Percentiles rank a stretch among this genome's conserved stretches.
phyloP scores from a whole-genome alignment of 768 basidiomycete species.

The Phanerochaete sordida region DNA sequence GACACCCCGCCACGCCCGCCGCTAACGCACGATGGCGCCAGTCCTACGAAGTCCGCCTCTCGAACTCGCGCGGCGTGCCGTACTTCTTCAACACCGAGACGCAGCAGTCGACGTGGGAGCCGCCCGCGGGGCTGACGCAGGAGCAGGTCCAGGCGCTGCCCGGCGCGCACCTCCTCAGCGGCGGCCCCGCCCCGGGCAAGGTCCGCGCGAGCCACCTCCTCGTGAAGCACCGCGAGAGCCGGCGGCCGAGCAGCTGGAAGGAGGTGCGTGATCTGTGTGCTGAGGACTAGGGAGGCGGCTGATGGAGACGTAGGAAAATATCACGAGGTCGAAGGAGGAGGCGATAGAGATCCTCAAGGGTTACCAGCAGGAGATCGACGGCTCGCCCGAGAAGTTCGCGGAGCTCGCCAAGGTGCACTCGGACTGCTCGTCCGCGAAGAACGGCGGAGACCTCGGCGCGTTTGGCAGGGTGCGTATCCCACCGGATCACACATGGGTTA shows the following conservation, averaged over 20 bases:
- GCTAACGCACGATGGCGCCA: neutral
- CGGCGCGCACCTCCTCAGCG: constrained; percentile 55
- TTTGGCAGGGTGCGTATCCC: constrained; percentile 48
- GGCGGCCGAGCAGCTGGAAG: constrained; percentile 81
- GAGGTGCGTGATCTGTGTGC: constrained; percentile 46
- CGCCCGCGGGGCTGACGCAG: constrained; percentile 56
- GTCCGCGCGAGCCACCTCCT: constrained; percentile 95
- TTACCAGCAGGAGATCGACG: constrained; percentile 60
- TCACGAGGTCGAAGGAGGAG: constrained; percentile 85
- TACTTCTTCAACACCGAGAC: constrained; percentile 86
- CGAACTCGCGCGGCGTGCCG: constrained; percentile 68
- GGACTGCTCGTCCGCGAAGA: constrained; percentile 84
- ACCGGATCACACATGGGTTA: neutral
- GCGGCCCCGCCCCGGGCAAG: constrained; percentile 32
- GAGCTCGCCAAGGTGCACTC: constrained; percentile 74
- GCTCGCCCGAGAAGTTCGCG: constrained; percentile 57
- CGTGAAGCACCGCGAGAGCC: constrained; percentile 83
- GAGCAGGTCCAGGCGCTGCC: constrained; percentile 62
- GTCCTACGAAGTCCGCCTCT: constrained; percentile 71
- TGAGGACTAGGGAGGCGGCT: neutral
- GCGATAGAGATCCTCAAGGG: constrained; percentile 75
- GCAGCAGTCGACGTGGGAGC: constrained; percentile 75
- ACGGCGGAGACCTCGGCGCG: constrained; percentile 84
- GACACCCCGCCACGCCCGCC: neutral
- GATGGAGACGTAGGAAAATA: constrained; percentile 45